Percentiles rank a stretch among this genome's conserved stretches.
Evolutionary conservation across 1,284 basidiomycete species (phyloP).

Genomic region (Boletus sp.): DNA sequence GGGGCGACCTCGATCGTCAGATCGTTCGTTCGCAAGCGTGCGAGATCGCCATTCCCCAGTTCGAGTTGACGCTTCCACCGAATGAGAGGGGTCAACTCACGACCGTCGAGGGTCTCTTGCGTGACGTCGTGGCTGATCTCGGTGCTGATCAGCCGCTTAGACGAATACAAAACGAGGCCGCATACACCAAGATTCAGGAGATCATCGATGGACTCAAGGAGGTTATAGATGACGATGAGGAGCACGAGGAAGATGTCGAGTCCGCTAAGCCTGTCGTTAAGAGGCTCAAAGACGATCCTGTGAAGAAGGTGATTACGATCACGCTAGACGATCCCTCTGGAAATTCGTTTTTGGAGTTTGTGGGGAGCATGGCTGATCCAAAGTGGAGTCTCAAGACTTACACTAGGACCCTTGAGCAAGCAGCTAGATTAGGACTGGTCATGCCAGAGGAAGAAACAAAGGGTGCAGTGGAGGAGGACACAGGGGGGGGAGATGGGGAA

Average conservation of each 20-base stretch:
- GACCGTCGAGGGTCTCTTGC: slow-evolving; percentile 90
- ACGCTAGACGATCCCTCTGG: slow-evolving; percentile 92
- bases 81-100: slow-evolving; percentile 84
- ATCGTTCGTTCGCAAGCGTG: slow-evolving; percentile 88
- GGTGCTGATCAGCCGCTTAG: slow-evolving; percentile 83
- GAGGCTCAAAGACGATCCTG: slow-evolving; percentile 38
- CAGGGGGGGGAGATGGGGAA: slow-evolving; percentile 29
- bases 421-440: slow-evolving; percentile 74
- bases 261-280: slow-evolving; percentile 25
- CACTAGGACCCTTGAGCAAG: slow-evolving; percentile 80
- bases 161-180: slow-evolving; percentile 75
- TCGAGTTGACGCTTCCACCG: slow-evolving; percentile 88
- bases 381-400: slow-evolving; percentile 94
- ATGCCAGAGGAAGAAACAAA: slow-evolving; percentile 43
- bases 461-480: slow-evolving; percentile 28
- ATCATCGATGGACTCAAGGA: slow-evolving; percentile 68
- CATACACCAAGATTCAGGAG: slow-evolving; percentile 75
- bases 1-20: slow-evolving; percentile 87
- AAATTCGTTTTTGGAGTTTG: slow-evolving; percentile 91
- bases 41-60: slow-evolving; percentile 82
- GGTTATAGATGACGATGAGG: slow-evolving; percentile 60
- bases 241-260: slow-evolving; percentile 40
- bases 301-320: slow-evolving; percentile 76
- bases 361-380: slow-evolving; percentile 76
- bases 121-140: slow-evolving; percentile 84